Evolutionary conservation across 805 yeast species (phyloP), one percentile per base, ranked within the genome.

Genomic region (Suhomyces faveliae): DNA sequence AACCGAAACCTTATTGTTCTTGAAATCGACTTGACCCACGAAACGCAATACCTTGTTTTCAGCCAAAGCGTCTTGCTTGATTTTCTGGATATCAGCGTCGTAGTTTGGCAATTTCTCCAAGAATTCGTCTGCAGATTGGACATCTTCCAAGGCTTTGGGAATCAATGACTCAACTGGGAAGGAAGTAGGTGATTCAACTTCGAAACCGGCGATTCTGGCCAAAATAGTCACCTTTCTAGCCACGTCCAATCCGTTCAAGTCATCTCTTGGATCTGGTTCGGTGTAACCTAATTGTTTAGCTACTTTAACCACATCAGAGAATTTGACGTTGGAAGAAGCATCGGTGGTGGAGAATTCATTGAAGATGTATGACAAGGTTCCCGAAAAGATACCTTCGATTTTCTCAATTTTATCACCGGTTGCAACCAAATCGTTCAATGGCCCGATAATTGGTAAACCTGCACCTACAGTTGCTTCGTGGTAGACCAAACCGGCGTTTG

Each of bases 391-490:
- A 55, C 99, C 99, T 71, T 94, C 98, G 55, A 94, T 86, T 66
- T 83, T 87, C 59, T 83, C 85, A 55, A 94, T 81, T 72, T 89
- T 83, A 68, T 94, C 99, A 55, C 99, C 99, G 46, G 99, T 94
- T 51, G 81, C 79, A 38, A 94, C 77, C 70, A 92, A 78, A 66
- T 94, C 99, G 63, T 84, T 87, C 62, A 94, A 74, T 44, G 97
- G 87, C 42, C 89, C 85, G 59, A 94, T 84, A 52, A 94, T 83
- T 51, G 99, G 99, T 66, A 94, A 78, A 49, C 98, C 99, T 38
- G 99, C 99, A 63, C 98, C 98, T 50, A 94, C 98, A 6, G 97
- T 89, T 43, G 99, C 96, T 77, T 94, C 99, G 64, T 94, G 99
- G 77, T 90, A 92, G 40, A 90, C 96, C 53, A 92, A 76, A 35